Evolutionary conservation across 2,329 filamentous ascomycete species (phyloP), one percentile per base, ranked within the genome.

Genomic region (Epichloe brachyelytri): DNA sequence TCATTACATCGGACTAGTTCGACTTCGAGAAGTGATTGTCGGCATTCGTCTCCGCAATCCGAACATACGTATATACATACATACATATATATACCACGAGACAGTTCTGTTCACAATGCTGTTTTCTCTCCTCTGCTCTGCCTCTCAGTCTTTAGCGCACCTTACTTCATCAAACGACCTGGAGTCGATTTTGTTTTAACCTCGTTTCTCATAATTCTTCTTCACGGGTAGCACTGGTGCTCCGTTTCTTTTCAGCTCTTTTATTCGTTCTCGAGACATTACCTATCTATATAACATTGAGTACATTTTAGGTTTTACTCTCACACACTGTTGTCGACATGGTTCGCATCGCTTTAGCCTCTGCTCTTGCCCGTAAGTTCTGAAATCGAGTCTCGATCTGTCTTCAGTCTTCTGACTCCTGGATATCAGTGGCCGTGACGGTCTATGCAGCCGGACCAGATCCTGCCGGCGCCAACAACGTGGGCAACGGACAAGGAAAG

Each of bases 361-460:
- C 60, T 46, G 40, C 58, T 48, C 47, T 62, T 34, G 54, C 59
- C 43, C 57, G 62, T 64, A 57, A 56, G 61, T 60, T 15, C 4
- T 8, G 8, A 34, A n/a, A 7, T 2, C 12, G 22, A 37, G 4
- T 20, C 19, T 26, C 14, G 5, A 20, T 26, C 6, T 39, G 19
- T 33, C 26, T 8, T 19, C 26, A 15, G 20, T 12, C 14, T 7
- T 30, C 43, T 45, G 6, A 45, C 12, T 4, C 6, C 15, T 15
- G 14, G 22, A n/a, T 14, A 15, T 11, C 26, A 56, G 55, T 51
- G 30, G 49, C 51, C 44, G n/a, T 55, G 48, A 48, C 53, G 19
- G 56, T 51, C 34, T 55, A 53, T 36, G 56, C 56, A 11, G 50
- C 50, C 5, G 47, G 10, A 34, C 39, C 44, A 12, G 49, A 49